These are phyloP conservation scores for Paragyromitra xinjiangensis DNA, from an alignment of 495 filamentous ascomycete genomes.

Conservation along the genomic window DNA sequence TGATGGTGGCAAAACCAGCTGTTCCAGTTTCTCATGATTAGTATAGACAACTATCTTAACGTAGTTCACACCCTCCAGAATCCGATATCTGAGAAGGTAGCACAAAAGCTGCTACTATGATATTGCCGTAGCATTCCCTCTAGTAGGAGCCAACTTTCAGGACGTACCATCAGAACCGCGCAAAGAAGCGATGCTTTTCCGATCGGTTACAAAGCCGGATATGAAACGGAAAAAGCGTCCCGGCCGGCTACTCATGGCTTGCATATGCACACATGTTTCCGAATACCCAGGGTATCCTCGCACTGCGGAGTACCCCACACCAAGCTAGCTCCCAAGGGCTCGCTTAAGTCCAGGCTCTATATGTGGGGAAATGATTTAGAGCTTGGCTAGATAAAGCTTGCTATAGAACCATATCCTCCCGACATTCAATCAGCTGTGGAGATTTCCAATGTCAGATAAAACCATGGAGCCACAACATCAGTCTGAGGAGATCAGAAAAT, in stretches of 20 bases:
- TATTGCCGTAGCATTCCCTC: background rate
- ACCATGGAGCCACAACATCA: constrained; percentile 1
- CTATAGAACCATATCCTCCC: background rate
- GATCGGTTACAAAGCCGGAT: background rate
- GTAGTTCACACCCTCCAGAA: no score
- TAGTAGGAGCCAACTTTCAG: background rate
- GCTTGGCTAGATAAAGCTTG: constrained; percentile 20
- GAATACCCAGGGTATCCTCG: background rate
- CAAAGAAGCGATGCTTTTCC: background rate
- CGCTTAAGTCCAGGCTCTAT: background rate
- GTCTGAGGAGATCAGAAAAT: background rate
- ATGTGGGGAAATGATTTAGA: background rate
- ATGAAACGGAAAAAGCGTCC: background rate
- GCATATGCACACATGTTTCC: background rate
- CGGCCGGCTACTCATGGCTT: background rate
- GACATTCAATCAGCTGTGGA: no score
- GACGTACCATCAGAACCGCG: background rate
- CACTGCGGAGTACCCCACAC: constrained; percentile 5
- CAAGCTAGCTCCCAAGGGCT: background rate
- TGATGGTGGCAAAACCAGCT: no score
- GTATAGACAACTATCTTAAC: no score
- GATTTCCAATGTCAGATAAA: background rate
- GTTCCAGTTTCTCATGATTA: no score
- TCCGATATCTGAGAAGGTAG: no score
- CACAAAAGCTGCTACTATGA: background rate